Conservation (phyloP, 2,329 filamentous ascomycete species). For the Ophiostoma sp. region DNA sequence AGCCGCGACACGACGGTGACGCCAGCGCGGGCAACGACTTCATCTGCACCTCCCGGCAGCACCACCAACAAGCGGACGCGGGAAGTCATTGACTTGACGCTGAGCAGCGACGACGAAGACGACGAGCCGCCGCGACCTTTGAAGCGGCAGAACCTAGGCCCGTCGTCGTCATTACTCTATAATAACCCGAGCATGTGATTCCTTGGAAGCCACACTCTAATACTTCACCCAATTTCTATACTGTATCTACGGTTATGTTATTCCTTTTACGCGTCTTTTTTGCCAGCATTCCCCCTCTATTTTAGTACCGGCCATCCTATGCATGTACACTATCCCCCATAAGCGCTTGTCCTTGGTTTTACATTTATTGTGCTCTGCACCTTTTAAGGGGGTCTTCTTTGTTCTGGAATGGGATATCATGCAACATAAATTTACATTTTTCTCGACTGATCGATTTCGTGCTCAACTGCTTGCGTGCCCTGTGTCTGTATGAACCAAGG, state of each 20-base stretch:
- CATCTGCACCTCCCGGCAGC: not conserved
- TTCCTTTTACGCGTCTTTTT: not conserved
- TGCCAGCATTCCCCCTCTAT: not conserved
- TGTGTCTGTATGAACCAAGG: too few species aligned
- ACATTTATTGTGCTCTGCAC: not conserved
- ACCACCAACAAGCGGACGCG: constrained; percentile 44
- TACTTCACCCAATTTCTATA: not conserved
- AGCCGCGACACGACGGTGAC: constrained; percentile 21
- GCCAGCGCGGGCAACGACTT: constrained; percentile 2
- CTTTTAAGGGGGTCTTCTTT: not conserved
- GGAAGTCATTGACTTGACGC: constrained; percentile 55
- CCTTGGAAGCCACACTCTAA: not conserved
- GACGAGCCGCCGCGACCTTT: constrained; percentile 37
- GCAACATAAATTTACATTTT: not conserved
- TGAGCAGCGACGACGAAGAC: constrained; percentile 49
- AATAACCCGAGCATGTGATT: not conserved
- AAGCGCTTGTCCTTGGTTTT: not conserved
- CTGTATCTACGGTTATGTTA: not conserved
- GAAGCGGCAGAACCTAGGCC: constrained; percentile 41
- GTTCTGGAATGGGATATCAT: not conserved
- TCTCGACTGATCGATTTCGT: too few species aligned
- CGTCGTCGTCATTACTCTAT: not conserved
- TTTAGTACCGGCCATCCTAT: not conserved
- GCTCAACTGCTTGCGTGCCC: too few species aligned
- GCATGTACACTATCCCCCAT: constrained; percentile 8